Evolutionary conservation across 345 rosid genomes (phyloP), one percentile per base, ranked within the genome.

Genomic region (Eutrema yunnanense): DNA sequence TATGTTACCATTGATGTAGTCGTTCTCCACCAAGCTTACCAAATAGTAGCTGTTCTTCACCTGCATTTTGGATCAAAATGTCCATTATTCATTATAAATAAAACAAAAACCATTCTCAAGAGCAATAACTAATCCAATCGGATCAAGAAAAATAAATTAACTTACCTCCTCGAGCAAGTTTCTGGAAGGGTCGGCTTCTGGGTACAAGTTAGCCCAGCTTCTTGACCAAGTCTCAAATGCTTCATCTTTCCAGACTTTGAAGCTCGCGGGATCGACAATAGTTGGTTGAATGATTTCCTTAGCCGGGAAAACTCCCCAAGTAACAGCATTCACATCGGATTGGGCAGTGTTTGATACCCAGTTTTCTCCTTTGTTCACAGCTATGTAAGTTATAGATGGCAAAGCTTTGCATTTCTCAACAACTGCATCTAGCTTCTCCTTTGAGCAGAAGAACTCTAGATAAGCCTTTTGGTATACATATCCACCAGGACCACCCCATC

Each of bases 401-500:
- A 79, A 80, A 44, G 84, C 72, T 81, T 87, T 88, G 92, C 89
- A 80, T 76, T 86, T 90, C 36, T 83, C 84, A 43, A 92, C 85
- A 49, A 92, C 76, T 48, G 78, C 75, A 58, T 81, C 80, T 69
- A 92, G 44, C 79, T 92, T 92, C 34, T 85, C 90, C 74, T 56
- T 81, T 27, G 97, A 84, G 83, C 99, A 95, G 88, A 95, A 95
- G 72, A 95, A 95, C 83, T 95, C 99, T 62, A 95, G 72, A 50
- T 90, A 92, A 59, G 99, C 96, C 80, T 95, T 95, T 83, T 95
- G 98, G 81, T 92, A 92, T 32, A 95, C 90, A 66, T 87, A 90
- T 2, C 99, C 99, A 36, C 99, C 96, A 50, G 94, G 88, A 6
- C 98, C 94, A 32, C 99, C 99, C 99, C 99, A 95, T 71, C 99